Conservation (phyloP, 331 rosid species). For the Telfairia occidentalis region DNA sequence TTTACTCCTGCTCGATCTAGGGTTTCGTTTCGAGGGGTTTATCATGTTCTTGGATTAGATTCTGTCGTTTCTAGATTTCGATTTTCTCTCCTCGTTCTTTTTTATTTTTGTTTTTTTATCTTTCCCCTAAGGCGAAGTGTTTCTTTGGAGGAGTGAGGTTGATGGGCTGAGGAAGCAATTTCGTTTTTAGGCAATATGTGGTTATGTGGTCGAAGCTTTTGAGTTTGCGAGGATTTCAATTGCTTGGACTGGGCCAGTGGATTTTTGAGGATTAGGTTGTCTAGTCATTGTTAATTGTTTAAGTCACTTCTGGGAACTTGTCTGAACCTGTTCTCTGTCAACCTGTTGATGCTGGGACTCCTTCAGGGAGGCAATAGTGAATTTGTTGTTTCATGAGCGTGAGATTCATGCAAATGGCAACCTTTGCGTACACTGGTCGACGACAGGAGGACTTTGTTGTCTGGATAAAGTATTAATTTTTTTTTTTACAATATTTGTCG, state of each 20-base stretch:
- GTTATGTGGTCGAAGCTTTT: constrained; percentile 3
- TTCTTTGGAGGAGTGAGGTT: constrained; percentile 11
- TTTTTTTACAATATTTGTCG: not conserved
- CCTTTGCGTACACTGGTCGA: not conserved
- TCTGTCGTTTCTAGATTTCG: constrained; percentile 19
- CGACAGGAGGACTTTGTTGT: not conserved
- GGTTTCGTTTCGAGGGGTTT: constrained; percentile 36
- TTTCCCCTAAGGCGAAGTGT: not conserved
- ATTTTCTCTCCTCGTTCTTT: not conserved
- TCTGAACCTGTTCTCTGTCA: not conserved
- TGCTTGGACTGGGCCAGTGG: not conserved
- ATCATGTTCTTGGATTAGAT: constrained; percentile 19
- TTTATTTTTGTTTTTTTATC: not conserved
- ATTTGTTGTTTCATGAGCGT: not conserved
- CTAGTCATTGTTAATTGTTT: not conserved
- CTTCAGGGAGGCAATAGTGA: constrained; percentile 3
- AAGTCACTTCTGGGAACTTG: not conserved
- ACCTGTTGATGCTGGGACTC: not conserved
- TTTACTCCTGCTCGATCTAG: constrained; percentile 38
- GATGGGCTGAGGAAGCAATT: not conserved
- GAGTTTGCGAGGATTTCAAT: constrained; percentile 6
- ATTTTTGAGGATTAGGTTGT: not conserved
- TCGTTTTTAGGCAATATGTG: not conserved
- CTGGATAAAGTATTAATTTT: constrained; percentile 1
- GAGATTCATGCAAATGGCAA: not conserved